Base-by-base conservation (phyloP, 768 basidiomycete genomes). In the Amanita rimosa region DNA sequence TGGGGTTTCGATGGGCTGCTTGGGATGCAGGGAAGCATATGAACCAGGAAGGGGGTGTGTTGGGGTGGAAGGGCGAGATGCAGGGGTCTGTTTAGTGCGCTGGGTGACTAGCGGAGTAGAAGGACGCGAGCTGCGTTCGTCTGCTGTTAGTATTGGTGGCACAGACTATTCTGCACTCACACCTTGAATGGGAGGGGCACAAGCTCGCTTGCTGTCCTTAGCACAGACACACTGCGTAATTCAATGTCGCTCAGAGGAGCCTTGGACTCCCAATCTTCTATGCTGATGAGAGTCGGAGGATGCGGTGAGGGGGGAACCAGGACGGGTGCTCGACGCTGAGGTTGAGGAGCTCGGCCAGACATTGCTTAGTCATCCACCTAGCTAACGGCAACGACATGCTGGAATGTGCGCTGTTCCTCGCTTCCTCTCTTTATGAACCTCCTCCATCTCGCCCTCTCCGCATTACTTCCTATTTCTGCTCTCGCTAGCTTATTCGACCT, bases 251-350 rank as follows among this genome's bases (percentile, higher is more conserved):
- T 73, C 26, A 97, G 64, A 2, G 89, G 88, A 0, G 91, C 79
- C 55, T 78, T 84, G 0, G 78, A 64, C 56, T 96, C 93, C 94
- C 94, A 98, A 67, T 95, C 90, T 60, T 96, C 93, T 3, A 95
- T 70, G 36, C 71, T 82, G 31, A 89, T 69, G 1, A 29, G 10
- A 10, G 67, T 67, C 1, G 67, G 59, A 16, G 60, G 40, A 39
- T 58, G 62, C 4, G 58, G 57, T 26, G 57, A 48, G 2, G 24
- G 46, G 4, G 46, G 21, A 36, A 29, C 46, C 8, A 27, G 16
- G 22, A 39, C 13, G 0, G 46, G 46, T n/a, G 38, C 38, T 48
- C 46, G 46, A 39, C 46, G 45, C 36, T 38, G 46, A 5, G 22
- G 45, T 26, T 38, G 46, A 5, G 22, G 24, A 11, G 9, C n/a